Evolutionary conservation across 1,284 basidiomycete species (phyloP).

Genomic region (Cerioporus squamosus): DNA sequence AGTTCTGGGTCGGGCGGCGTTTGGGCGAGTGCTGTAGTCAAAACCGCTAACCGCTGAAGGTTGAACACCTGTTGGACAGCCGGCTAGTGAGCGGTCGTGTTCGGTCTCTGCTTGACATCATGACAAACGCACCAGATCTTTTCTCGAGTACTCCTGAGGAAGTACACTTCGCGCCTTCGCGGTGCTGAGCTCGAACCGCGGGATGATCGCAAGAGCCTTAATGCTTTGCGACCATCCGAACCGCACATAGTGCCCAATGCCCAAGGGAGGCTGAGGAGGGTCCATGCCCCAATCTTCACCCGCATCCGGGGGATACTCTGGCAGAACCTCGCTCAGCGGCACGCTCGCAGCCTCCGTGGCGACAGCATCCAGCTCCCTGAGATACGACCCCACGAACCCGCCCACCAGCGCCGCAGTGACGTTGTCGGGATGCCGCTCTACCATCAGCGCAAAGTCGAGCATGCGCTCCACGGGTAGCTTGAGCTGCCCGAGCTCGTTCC

Average conservation of each 20-base stretch:
- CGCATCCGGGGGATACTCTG: slow-evolving; percentile 94
- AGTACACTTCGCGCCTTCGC: slow-evolving; percentile 92
- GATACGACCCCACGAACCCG: slow-evolving; percentile 98
- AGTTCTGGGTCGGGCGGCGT: slow-evolving; percentile 92
- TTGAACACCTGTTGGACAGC: slow-evolving; percentile 86
- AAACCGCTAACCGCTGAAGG: slow-evolving; percentile 94
- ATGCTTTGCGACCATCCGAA: slow-evolving; percentile 90
- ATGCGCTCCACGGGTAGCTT: slow-evolving; percentile 73
- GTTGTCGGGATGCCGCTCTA: slow-evolving; percentile 99
- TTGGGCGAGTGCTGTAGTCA: slow-evolving; percentile 92
- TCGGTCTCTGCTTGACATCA: too few species aligned
- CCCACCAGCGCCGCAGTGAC: slow-evolving; percentile 97
- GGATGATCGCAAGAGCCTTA: slow-evolving; percentile 94
- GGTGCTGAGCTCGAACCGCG: slow-evolving; percentile 95
- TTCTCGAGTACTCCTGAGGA: slow-evolving; percentile 83
- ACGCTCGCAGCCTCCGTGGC: slow-evolving; percentile 84
- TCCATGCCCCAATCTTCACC: slow-evolving; percentile 88
- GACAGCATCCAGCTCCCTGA: slow-evolving; percentile 85
- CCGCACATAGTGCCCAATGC: slow-evolving; percentile 94
- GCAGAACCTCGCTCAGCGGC: slow-evolving; percentile 94
- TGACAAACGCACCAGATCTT: slow-evolving; percentile 79
- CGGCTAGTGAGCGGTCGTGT: too few species aligned
- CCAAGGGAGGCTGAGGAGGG: slow-evolving; percentile 86
- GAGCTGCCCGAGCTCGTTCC: slow-evolving; percentile 81
- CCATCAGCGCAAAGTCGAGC: slow-evolving; percentile 98